Evolutionary conservation across 495 filamentous ascomycete genomes (phyloP).

Genomic region (Chaetomium fimeti): DNA sequence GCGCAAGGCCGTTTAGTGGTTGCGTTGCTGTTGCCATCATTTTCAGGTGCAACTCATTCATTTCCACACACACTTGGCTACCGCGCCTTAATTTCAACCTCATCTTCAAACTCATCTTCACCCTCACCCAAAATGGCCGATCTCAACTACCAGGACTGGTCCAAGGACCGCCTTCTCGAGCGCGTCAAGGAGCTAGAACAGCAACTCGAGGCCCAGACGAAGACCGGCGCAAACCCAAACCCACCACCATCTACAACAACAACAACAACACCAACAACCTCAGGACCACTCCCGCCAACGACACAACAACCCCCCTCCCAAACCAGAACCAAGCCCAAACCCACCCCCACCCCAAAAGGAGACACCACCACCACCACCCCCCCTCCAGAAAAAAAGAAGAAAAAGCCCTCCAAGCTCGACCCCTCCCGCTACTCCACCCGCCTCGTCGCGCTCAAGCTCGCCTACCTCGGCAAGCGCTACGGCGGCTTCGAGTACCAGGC

Average conservation of each 20-base stretch:
- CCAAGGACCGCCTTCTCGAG: slow-evolving; percentile 61
- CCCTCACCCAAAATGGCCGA: slow-evolving; percentile 28
- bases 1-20: slow-evolving; percentile 9
- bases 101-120: neutral
- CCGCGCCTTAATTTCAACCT: neutral
- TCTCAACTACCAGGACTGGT: slow-evolving; percentile 54
- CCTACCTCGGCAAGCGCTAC: slow-evolving; percentile 87
- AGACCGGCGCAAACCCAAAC: neutral
- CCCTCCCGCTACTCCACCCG: slow-evolving; percentile 78
- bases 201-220: slow-evolving; percentile 1
- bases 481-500: slow-evolving; percentile 85
- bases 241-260: neutral
- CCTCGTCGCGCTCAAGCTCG: slow-evolving; percentile 85
- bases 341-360: slow-evolving; percentile 14
- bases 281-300: slow-evolving; percentile 13
- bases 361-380: slow-evolving; percentile 14
- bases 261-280: slow-evolving; percentile 7
- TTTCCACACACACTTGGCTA: neutral
- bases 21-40: neutral
- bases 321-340: slow-evolving; percentile 21
- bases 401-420: slow-evolving; percentile 50
- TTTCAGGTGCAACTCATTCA: neutral
- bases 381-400: slow-evolving; percentile 37
- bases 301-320: slow-evolving; percentile 25
- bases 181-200: slow-evolving; percentile 63